These are phyloP conservation scores for Russula earlei DNA, from an alignment of 768 basidiomycete genomes.

Conservation along the genomic window DNA sequence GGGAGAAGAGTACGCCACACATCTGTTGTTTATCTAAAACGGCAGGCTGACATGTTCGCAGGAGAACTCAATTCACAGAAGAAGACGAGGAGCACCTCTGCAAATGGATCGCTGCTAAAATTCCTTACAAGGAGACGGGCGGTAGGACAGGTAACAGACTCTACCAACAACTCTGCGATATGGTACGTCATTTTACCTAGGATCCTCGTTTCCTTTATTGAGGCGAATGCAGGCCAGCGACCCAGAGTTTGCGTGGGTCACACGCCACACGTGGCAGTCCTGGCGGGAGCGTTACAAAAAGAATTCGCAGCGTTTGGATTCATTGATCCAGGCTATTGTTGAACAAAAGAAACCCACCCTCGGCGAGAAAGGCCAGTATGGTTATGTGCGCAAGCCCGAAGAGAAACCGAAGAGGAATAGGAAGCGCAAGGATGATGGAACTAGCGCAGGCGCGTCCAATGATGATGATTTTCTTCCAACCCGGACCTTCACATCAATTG, in stretches of 20 bases:
- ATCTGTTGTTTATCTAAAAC: background rate
- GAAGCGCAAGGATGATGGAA: conserved; percentile 18
- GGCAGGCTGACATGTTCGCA: conserved; percentile 25
- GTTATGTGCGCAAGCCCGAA: conserved; percentile 68
- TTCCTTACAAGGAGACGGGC: conserved; percentile 75
- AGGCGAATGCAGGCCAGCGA: conserved; percentile 40
- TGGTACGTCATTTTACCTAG: conserved; percentile 33
- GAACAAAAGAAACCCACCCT: conserved; percentile 56
- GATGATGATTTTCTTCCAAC: conserved; percentile 18
- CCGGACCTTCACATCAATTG: conserved; percentile 15
- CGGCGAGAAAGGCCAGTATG: conserved; percentile 76
- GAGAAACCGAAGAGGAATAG: conserved; percentile 44
- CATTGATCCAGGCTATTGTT: conserved; percentile 54
- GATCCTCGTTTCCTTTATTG: background rate
- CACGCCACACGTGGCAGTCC: conserved; percentile 81
- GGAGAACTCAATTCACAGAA: conserved; percentile 69
- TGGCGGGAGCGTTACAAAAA: conserved; percentile 89
- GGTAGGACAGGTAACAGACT: conserved; percentile 75
- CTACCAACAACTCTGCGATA: conserved; percentile 72
- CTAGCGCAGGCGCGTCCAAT: conserved; percentile 6
- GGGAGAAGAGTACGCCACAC: conserved; percentile 60
- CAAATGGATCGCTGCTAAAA: conserved; percentile 73
- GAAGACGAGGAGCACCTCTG: conserved; percentile 69
- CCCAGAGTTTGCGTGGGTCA: conserved; percentile 71
- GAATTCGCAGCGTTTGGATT: conserved; percentile 58